A percentile compares a stretch with the other conserved stretches of the same genome.
Conservation (phyloP, 495 filamentous ascomycete genomes). For the Podospora anserina region DNA sequence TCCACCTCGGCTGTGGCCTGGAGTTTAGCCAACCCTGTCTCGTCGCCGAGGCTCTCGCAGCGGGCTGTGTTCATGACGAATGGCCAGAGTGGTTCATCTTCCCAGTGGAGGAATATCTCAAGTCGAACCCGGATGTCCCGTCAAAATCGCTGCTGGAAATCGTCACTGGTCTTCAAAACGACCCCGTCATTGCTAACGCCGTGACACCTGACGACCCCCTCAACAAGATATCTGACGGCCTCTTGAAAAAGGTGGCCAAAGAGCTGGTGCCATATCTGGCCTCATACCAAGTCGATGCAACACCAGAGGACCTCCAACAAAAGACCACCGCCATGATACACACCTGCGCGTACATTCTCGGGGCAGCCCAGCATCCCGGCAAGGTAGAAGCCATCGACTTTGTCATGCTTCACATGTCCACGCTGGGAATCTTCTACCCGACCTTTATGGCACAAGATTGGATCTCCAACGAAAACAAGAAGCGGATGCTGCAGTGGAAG, state of each 20-base stretch:
- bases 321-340: background rate
- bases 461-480: slow-evolving; percentile 3
- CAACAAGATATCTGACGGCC: slow-evolving; percentile 11
- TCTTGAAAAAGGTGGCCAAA: background rate
- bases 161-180: background rate
- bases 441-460: slow-evolving; percentile 3
- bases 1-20: slow-evolving; percentile 67
- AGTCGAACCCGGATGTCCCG: background rate
- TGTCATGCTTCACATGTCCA: slow-evolving; percentile 8
- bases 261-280: slow-evolving; percentile 5
- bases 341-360: slow-evolving; percentile 5
- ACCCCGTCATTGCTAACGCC: slow-evolving; percentile 2
- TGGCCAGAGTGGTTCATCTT: slow-evolving; percentile 50
- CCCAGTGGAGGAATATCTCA: slow-evolving; percentile 48
- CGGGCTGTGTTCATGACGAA: slow-evolving; percentile 54
- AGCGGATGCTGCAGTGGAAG: slow-evolving; percentile 9
- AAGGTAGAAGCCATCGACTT: slow-evolving; percentile 10
- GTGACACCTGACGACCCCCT: background rate
- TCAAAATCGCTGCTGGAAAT: slow-evolving; percentile 1
- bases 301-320: background rate
- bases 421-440: slow-evolving; percentile 8
- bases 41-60: slow-evolving; percentile 64
- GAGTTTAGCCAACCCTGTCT: slow-evolving; percentile 69
- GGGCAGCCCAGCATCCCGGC: slow-evolving; percentile 8
- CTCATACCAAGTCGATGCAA: slow-evolving; percentile 1